Percentiles rank a stretch among this genome's conserved stretches.
phyloP scores from a whole-genome alignment of 805 yeast genomes.

The Novakomyces olei region DNA sequence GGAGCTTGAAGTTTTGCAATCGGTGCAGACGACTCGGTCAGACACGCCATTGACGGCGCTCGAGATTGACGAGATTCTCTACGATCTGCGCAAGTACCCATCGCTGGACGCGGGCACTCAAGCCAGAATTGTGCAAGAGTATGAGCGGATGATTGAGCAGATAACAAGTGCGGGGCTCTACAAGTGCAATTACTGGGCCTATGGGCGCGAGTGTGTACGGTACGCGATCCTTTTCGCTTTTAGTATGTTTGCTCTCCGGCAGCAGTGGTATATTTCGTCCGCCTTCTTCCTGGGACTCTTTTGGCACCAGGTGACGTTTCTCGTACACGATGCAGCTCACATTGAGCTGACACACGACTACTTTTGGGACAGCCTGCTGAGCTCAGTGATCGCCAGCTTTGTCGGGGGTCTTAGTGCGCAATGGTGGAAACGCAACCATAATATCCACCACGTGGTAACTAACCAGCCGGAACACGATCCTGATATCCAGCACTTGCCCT shows the following conservation, averaged over 20 bases:
- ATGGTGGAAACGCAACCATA: slow-evolving; percentile 90
- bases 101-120: slow-evolving; percentile 49
- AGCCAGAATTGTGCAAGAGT: slow-evolving; percentile 29
- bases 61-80: neutral
- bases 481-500: slow-evolving; percentile 80
- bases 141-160: slow-evolving; percentile 34
- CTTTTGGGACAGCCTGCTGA: slow-evolving; percentile 50
- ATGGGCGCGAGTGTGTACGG: slow-evolving; percentile 45
- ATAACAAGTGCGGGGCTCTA: slow-evolving; percentile 40
- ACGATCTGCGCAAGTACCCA: slow-evolving; percentile 40
- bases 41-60: too few relatives aligned
- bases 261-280: slow-evolving; percentile 26
- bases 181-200: slow-evolving; percentile 50
- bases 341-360: slow-evolving; percentile 62
- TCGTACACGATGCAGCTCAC: slow-evolving; percentile 84
- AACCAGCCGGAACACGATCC: slow-evolving; percentile 90
- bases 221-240: slow-evolving; percentile 31
- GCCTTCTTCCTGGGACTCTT: slow-evolving; percentile 49
- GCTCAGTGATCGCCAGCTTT: slow-evolving; percentile 51
- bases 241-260: slow-evolving; percentile 28
- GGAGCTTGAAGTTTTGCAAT: too few relatives aligned
- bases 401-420: slow-evolving; percentile 76
- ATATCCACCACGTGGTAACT: slow-evolving; percentile 80
- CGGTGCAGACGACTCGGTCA: too few relatives aligned
- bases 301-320: slow-evolving; percentile 79